Conservation (phyloP, 1,284 basidiomycete genomes). For the Sutorius eximius region DNA sequence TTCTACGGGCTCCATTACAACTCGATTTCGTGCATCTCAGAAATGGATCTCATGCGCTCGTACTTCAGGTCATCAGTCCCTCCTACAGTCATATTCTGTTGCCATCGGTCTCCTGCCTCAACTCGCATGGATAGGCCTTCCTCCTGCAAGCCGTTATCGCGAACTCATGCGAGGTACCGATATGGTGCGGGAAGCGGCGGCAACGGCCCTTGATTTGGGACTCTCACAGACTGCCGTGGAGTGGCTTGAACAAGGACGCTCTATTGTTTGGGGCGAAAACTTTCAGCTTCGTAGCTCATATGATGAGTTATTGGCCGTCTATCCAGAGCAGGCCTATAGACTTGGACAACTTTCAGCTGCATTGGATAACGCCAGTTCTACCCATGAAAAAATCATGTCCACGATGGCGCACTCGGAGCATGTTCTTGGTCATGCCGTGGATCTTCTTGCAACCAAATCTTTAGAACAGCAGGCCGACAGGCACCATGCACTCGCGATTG, state of each 20-base stretch:
- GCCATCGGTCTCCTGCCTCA: conserved; percentile 5
- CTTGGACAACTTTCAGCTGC: neutral
- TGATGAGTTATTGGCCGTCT: neutral
- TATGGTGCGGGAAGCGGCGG: conserved; percentile 7
- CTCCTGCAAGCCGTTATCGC: conserved; percentile 2
- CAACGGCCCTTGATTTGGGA: conserved; percentile 1
- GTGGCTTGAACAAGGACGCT: conserved; percentile 3
- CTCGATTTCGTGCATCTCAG: neutral
- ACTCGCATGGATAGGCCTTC: conserved; percentile 2
- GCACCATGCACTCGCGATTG: conserved; percentile 6
- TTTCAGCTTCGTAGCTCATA: neutral
- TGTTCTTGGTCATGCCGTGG: neutral
- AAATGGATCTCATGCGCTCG: conserved; percentile 3
- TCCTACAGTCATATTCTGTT: neutral
- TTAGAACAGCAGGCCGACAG: neutral
- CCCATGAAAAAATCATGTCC: neutral
- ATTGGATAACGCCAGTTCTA: neutral
- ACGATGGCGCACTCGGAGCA: neutral
- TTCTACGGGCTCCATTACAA: neutral
- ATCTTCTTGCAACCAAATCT: neutral
- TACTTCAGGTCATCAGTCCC: neutral
- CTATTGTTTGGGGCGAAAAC: conserved; percentile 3
- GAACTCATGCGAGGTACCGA: neutral
- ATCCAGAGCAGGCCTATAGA: neutral
- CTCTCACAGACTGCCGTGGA: conserved; percentile 2